Evolutionary conservation across 176 grass and related monocot species (phyloP).

Genomic region (Luzula sylvatica): DNA sequence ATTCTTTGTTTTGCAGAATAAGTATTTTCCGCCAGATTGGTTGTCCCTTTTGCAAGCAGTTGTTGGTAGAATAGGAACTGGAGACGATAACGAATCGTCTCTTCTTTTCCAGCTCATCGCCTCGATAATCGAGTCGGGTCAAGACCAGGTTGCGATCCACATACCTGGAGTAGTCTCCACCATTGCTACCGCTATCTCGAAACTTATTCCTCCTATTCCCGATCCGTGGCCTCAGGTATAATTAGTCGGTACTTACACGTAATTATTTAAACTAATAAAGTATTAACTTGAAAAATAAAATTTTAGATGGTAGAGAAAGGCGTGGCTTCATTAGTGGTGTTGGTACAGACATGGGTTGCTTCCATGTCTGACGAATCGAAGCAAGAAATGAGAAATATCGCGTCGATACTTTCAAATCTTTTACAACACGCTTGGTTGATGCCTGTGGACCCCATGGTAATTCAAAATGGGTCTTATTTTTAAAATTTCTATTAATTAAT

Average conservation of each 20-base stretch:
- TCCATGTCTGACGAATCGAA: slow-evolving; percentile 53
- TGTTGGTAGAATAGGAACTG: slow-evolving; percentile 36
- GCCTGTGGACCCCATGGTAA: slow-evolving; percentile 34
- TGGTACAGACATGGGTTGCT: slow-evolving; percentile 71
- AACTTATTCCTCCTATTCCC: slow-evolving; percentile 52
- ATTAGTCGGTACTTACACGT: not conserved
- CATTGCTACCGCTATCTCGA: slow-evolving; percentile 36
- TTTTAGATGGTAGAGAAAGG: slow-evolving; percentile 65
- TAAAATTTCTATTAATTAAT: no score
- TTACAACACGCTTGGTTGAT: slow-evolving; percentile 66
- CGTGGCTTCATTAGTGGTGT: slow-evolving; percentile 46
- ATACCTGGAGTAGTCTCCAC: slow-evolving; percentile 58
- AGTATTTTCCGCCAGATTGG: slow-evolving; percentile 54
- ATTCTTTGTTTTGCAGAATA: slow-evolving; percentile 34
- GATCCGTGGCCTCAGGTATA: slow-evolving; percentile 85
- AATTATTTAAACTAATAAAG: not conserved
- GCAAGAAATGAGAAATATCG: slow-evolving; percentile 41
- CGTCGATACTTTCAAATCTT: slow-evolving; percentile 49
- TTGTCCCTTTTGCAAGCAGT: slow-evolving; percentile 51
- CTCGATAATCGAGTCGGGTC: slow-evolving; percentile 55
- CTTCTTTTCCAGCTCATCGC: slow-evolving; percentile 83
- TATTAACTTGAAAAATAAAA: slow-evolving; percentile 12
- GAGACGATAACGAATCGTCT: slow-evolving; percentile 40
- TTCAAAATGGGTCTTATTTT: not conserved
- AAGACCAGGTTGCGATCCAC: slow-evolving; percentile 41